Percentiles rank a stretch among this genome's conserved stretches.
phyloP scores from a whole-genome alignment of 169 alveolate genomes.

The Babesia bigemina region DNA sequence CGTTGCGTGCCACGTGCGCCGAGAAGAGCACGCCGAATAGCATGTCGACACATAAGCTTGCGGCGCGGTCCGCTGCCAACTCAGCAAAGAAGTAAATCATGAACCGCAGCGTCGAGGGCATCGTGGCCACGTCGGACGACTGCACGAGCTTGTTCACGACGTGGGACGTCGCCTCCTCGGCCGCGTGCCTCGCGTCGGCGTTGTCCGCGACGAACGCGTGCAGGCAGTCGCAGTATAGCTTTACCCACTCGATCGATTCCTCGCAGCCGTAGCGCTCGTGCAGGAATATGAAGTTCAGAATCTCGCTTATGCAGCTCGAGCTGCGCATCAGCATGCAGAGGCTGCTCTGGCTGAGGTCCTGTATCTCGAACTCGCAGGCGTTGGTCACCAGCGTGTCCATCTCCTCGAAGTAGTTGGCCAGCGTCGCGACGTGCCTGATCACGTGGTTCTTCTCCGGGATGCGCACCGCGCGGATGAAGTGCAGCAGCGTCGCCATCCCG shows the following conservation, averaged over 20 bases:
- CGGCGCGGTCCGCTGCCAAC: constrained; percentile 45
- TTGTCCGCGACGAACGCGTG: constrained; percentile 23
- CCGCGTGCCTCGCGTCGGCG: constrained; percentile 28
- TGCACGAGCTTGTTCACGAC: constrained; percentile 47
- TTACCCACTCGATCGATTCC: constrained; percentile 50
- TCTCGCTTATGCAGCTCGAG: constrained; percentile 55
- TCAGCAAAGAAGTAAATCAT: constrained; percentile 56
- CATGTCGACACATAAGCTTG: constrained; percentile 54
- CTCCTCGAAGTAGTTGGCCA: constrained; percentile 65
- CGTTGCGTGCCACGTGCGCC: constrained; percentile 29
- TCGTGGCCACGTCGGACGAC: constrained; percentile 30
- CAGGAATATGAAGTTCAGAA: constrained; percentile 45
- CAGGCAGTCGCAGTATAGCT: constrained; percentile 28
- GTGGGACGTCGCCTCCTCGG: constrained; percentile 48
- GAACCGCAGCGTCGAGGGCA: constrained; percentile 58
- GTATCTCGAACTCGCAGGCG: constrained; percentile 44
- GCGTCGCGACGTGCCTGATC: constrained; percentile 21
- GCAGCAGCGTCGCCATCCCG: constrained; percentile 60
- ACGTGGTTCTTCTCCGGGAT: constrained; percentile 49
- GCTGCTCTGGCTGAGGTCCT: constrained; percentile 12
- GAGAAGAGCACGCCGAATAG: constrained; percentile 46
- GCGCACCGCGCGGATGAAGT: constrained; percentile 46
- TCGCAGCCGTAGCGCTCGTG: constrained; percentile 39
- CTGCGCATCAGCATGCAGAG: constrained; percentile 62
- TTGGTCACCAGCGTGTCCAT: constrained; percentile 41